Conservation (phyloP, 768 basidiomycete species). For the Mycena leptocephala region DNA sequence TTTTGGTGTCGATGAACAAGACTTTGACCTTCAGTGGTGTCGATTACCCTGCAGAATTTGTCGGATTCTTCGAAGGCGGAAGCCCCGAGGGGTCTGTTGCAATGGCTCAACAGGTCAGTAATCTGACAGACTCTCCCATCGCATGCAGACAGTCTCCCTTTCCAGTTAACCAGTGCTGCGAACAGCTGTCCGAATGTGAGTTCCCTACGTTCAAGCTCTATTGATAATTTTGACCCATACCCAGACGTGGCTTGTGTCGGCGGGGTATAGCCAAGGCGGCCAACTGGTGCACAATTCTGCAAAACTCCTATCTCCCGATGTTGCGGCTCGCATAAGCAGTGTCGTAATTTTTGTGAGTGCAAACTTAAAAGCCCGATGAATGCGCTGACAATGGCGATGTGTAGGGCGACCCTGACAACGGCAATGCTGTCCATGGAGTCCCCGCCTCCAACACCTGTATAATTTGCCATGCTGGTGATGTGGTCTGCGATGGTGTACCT, state of each 20-base stretch:
- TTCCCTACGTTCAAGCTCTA: background rate
- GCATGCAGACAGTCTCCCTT: background rate
- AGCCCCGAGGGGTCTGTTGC: background rate
- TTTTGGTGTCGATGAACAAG: background rate
- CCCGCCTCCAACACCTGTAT: background rate
- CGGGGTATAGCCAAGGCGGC: background rate
- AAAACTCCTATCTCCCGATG: background rate
- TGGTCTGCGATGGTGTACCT: background rate
- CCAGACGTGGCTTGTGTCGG: background rate
- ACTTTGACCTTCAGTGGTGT: background rate
- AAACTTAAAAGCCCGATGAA: background rate
- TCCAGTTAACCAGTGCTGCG: background rate
- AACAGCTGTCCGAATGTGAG: background rate
- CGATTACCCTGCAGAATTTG: background rate
- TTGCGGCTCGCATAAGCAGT: background rate
- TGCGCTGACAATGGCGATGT: too few relatives aligned
- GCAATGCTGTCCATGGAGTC: background rate
- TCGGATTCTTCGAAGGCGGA: background rate
- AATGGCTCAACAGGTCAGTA: background rate
- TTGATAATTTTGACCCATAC: background rate
- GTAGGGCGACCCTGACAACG: background rate
- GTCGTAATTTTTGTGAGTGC: background rate
- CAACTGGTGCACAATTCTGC: slow-evolving; percentile 10
- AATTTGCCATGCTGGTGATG: background rate
- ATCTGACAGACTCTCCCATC: background rate